Base-by-base conservation (phyloP, 352 stramenopile species). In the Poterioochromonas sp. region DNA sequence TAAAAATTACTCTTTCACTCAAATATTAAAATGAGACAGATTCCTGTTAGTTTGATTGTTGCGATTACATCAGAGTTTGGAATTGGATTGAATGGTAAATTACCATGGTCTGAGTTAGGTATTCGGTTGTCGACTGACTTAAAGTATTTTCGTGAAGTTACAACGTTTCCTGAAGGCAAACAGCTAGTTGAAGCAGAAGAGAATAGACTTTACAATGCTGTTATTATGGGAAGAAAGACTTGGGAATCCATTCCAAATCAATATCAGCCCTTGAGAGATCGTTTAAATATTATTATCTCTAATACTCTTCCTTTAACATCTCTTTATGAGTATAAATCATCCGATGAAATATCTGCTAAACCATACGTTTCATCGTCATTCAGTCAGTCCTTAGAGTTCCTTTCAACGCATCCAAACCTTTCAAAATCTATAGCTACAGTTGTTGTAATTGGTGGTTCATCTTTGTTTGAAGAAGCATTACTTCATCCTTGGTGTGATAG, bases 211-310 rank as follows among this genome's bases (percentile, higher is more conserved):
- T 90, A 80, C 44, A 93, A 99, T 87, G 96, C 95, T 0, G 95
- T 99, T 44, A 95, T 99, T 83, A 99, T 99, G 95, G 96, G 96
- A 22, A 91, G 95, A 60, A 99, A 98, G 86, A 99, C 96, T 26
- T 99, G 95, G 93, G 91, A 98, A 79, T 98, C 93, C 76, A 95
- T 99, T 69, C 95, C 95, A 5, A 53, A 87, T 53, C 96, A 95
- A 82, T 97, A 97, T 78, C 90, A 94, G 0, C 96, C 96, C 11
- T 84, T 99, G 49, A 86, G 87, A 40, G 91, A 92, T 62, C 90
- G 96, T 32, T 87, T 93, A 71, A 99, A 99, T 83, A 88, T 99
- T 41, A 87, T 99, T 1, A 86, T 99, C 37, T 96, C 89, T n/a
- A 77, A 79, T 18, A 37, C 1, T 0, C 80, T 94, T 11, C 89